Evolutionary conservation across 2,329 filamentous ascomycete species (phyloP), one percentile per base, ranked within the genome.

Genomic region (Bipolaris zeicola): DNA sequence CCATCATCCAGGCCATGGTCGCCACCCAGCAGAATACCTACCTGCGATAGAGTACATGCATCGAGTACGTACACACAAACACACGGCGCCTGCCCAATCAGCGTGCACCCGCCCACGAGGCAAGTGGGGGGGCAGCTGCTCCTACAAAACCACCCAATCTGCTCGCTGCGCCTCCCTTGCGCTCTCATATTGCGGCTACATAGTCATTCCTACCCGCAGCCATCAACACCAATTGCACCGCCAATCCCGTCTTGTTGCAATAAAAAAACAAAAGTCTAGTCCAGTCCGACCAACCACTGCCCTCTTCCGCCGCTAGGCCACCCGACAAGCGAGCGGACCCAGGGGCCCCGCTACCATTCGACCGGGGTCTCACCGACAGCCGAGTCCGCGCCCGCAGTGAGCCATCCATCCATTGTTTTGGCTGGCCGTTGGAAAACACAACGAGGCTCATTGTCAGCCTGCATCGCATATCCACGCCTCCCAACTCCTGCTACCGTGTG

Each of bases 381-480:
- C 66, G 63, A 69, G 62, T 62, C 66, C 63, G 62, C 66, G 65
- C 66, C 63, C 63, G 62, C 57, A 55, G 60, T 52, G 49, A 55
- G 51, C 64, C 66, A 60, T 54, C 64, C 66, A 60, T 53, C 57
- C 57, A 67, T 67, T 73, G 70, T 72, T 74, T 69, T 63, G 67
- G 63, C 55, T 63, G 67, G 62, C 55, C 49, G 46, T 44, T 58
- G 57, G 60, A 62, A 67, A 70, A 68, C 66, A 69, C 59, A 52
- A 56, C 63, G 55, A 50, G 53, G 49, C 58, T 14, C 63, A 52
- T 36, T 63, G 55, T 52, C 64, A 57, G 52, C 64, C 64, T 58
- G 48, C 50, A 62, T 60, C 48, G 41, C 60, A 47, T 58, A 58
- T 31, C 56, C 47, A 47, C 53, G 41, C 37, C 18, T 28, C 28